These are phyloP conservation scores for Verbascum thapsus DNA, from an alignment of 257 asterid species.

Conservation along the genomic window DNA sequence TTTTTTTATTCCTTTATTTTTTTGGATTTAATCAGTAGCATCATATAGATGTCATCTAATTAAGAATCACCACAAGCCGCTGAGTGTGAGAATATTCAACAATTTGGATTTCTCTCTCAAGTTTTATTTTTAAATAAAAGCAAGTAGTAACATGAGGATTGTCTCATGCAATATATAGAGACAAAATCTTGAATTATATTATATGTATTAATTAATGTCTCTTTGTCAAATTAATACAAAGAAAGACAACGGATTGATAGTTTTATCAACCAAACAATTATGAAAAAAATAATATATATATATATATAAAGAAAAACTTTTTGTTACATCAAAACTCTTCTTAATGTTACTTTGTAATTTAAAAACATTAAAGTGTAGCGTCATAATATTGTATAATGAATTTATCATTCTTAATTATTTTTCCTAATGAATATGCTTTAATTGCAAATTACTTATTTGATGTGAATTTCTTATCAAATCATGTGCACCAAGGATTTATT, in stretches of 20 bases:
- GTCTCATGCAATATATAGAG: slow-evolving; percentile 11
- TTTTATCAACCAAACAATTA: background rate
- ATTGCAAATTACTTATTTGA: too few relatives aligned
- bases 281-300: background rate
- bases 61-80: slow-evolving; percentile 25
- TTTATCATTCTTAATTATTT: too few relatives aligned
- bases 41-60: background rate
- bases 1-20: too few relatives aligned
- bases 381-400: too few relatives aligned
- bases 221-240: background rate
- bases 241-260: background rate
- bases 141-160: slow-evolving; percentile 4
- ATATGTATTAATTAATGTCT: background rate
- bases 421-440: too few relatives aligned
- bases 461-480: too few relatives aligned
- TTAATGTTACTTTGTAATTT: too few relatives aligned
- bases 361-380: too few relatives aligned
- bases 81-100: slow-evolving; percentile 37
- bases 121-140: slow-evolving; percentile 5
- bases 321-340: slow-evolving; percentile 22
- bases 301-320: background rate
- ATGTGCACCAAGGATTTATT: too few relatives aligned
- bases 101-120: slow-evolving; percentile 27
- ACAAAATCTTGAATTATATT: slow-evolving; percentile 16
- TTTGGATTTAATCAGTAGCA: too few relatives aligned